Evolutionary conservation across 306 rosid species (phyloP).

Genomic region (Pyrus betulifolia): DNA sequence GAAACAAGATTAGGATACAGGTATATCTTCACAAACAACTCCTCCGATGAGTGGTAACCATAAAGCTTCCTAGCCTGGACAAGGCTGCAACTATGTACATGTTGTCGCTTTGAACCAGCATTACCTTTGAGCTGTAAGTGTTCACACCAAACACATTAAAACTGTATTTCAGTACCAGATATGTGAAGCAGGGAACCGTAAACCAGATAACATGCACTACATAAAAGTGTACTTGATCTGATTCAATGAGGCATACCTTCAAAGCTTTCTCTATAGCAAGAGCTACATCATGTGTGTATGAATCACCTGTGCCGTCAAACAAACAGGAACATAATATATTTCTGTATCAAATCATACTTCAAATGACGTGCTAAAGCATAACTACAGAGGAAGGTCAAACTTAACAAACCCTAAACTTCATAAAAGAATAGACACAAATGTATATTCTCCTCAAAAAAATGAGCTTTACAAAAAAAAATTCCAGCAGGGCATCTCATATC

Average conservation of each 20-base stretch:
- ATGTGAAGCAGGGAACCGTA: not conserved
- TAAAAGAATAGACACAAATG: not conserved
- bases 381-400: not conserved
- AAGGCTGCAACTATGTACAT: conserved; percentile 80
- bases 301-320: conserved; percentile 43
- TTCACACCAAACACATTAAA: conserved; percentile 1
- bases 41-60: conserved; percentile 84
- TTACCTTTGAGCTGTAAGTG: conserved; percentile 58
- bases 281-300: conserved; percentile 44
- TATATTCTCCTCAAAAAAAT: not conserved
- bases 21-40: conserved; percentile 78
- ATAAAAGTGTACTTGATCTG: conserved; percentile 8
- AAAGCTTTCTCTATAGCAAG: conserved; percentile 77
- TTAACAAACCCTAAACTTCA: not conserved
- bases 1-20: conserved; percentile 53
- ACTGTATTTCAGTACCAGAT: not conserved
- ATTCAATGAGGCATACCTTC: conserved; percentile 48
- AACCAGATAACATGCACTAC: not conserved
- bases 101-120: conserved; percentile 58
- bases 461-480: not conserved
- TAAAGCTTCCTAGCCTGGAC: conserved; percentile 79
- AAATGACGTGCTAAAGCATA: too few relatives aligned
- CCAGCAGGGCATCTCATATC: not conserved
- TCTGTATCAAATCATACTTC: not conserved
- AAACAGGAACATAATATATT: not conserved